These are phyloP conservation scores for Kazachstania psychrophila DNA, from an alignment of 805 yeast species.

Conservation along the genomic window DNA sequence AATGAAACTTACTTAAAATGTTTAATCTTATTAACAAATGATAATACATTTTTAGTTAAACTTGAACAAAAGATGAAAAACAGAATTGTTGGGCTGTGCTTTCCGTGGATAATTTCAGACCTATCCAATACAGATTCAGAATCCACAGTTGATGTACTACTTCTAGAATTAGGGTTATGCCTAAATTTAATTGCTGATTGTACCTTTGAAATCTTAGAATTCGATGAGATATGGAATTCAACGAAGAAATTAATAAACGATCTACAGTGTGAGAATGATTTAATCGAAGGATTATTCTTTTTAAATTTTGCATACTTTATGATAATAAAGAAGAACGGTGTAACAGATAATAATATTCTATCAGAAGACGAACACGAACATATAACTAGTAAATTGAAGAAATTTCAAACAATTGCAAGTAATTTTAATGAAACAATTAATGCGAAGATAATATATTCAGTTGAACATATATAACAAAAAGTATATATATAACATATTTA, in stretches of 20 bases:
- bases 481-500: not conserved
- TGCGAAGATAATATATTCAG: constrained; percentile 7
- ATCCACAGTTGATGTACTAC: constrained; percentile 5
- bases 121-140: constrained; percentile 4
- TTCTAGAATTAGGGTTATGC: constrained; percentile 15
- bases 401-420: constrained; percentile 7
- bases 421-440: constrained; percentile 10
- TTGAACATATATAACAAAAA: constrained; percentile 1
- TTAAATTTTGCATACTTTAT: constrained; percentile 12
- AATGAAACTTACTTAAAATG: constrained; percentile 11
- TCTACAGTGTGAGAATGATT: constrained; percentile 2
- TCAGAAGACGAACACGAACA: not conserved
- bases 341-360: constrained; percentile 1
- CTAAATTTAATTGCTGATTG: constrained; percentile 8
- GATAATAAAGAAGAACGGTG: not conserved
- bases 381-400: constrained; percentile 2
- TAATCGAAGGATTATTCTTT: constrained; percentile 9
- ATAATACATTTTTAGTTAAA: not conserved
- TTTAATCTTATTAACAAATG: constrained; percentile 20
- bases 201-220: not conserved
- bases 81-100: constrained; percentile 1
- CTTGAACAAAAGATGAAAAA: constrained; percentile 1
- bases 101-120: too few species aligned
- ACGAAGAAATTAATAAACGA: not conserved
- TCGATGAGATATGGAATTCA: not conserved